A percentile compares a stretch with the other conserved stretches of the same genome.
These are phyloP conservation scores for Chrysoporthe cubensis DNA, from an alignment of 2,329 filamentous ascomycete genomes.

Conservation along the genomic window DNA sequence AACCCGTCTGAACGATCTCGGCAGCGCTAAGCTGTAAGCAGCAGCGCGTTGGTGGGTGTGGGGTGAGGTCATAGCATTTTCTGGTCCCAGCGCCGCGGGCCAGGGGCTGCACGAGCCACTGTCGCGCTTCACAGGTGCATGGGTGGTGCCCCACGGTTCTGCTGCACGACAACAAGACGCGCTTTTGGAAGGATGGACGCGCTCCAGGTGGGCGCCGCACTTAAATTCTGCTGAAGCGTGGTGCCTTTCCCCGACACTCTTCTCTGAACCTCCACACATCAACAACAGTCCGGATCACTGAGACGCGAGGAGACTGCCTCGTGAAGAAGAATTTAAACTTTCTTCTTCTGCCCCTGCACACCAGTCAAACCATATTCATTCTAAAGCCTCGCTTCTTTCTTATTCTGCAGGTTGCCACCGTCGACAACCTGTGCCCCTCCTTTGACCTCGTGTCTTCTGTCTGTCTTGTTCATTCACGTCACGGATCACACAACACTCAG, in stretches of 20 bases:
- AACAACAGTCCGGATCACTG: constrained; percentile 1
- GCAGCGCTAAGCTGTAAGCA: background rate
- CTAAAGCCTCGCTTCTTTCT: background rate
- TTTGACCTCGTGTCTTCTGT: background rate
- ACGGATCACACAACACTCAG: constrained; percentile 30
- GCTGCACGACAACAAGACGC: constrained; percentile 23
- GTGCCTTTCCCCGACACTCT: constrained; percentile 8
- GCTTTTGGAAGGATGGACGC: constrained; percentile 24
- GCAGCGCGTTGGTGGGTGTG: background rate
- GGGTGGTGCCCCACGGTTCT: constrained; percentile 20
- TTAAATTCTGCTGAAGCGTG: constrained; percentile 26
- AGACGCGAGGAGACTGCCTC: constrained; percentile 11
- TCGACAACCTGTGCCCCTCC: constrained; percentile 20
- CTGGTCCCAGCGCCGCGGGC: constrained; percentile 13
- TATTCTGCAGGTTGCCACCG: constrained; percentile 16
- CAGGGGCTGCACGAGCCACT: constrained; percentile 24
- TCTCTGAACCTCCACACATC: constrained; percentile 4
- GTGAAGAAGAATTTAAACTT: background rate
- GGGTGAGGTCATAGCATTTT: constrained; percentile 17
- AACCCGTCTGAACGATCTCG: constrained; percentile 3
- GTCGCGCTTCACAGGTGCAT: constrained; percentile 22
- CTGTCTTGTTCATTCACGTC: background rate
- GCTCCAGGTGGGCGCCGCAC: constrained; percentile 18
- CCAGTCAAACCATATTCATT: background rate
- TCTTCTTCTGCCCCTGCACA: constrained; percentile 2